These are phyloP conservation scores for Termitomyces sp. DNA, from an alignment of 768 basidiomycete genomes.

Conservation along the genomic window DNA sequence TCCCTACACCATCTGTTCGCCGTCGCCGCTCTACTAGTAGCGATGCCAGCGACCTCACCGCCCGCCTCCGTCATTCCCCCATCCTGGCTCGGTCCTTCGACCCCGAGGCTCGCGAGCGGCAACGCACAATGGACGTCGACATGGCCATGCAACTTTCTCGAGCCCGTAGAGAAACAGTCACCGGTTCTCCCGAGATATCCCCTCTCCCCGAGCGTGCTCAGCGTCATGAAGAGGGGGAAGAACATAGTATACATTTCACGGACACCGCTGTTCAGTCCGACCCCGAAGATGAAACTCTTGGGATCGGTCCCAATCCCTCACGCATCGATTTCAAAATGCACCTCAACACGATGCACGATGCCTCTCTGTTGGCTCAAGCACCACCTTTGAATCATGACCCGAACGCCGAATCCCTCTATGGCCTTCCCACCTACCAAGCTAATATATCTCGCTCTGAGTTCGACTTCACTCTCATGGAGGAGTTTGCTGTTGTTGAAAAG, in stretches of 20 bases:
- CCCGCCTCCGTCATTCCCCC: slow-evolving; percentile 55
- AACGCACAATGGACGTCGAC: slow-evolving; percentile 91
- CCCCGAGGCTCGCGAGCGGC: slow-evolving; percentile 76
- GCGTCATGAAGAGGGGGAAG: slow-evolving; percentile 36
- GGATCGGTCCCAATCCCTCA: slow-evolving; percentile 18
- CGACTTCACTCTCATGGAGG: slow-evolving; percentile 75
- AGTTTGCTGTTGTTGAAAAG: slow-evolving; percentile 71
- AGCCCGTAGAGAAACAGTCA: slow-evolving; percentile 62
- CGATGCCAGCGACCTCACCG: slow-evolving; percentile 34
- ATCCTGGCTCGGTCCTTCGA: slow-evolving; percentile 60
- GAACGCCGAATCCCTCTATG: slow-evolving; percentile 30
- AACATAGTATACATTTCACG: slow-evolving; percentile 20
- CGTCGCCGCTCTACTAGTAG: slow-evolving; percentile 20
- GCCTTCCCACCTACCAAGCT: slow-evolving; percentile 69
- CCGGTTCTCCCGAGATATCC: slow-evolving; percentile 30
- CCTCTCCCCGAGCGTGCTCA: slow-evolving; percentile 15
- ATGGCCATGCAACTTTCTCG: slow-evolving; percentile 81
- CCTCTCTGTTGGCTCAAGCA: slow-evolving; percentile 37
- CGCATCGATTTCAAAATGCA: slow-evolving; percentile 32
- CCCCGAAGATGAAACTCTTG: slow-evolving; percentile 14
- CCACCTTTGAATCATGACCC: slow-evolving; percentile 11
- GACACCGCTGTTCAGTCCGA: slow-evolving; percentile 17
- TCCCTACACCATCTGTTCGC: background rate
- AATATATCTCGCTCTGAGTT: slow-evolving; percentile 55
- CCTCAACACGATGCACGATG: slow-evolving; percentile 44